A percentile compares a stretch with the other conserved stretches of the same genome.
Evolutionary conservation across 2,329 filamentous ascomycete genomes (phyloP).

Genomic region (Bipolaris sorokiniana): DNA sequence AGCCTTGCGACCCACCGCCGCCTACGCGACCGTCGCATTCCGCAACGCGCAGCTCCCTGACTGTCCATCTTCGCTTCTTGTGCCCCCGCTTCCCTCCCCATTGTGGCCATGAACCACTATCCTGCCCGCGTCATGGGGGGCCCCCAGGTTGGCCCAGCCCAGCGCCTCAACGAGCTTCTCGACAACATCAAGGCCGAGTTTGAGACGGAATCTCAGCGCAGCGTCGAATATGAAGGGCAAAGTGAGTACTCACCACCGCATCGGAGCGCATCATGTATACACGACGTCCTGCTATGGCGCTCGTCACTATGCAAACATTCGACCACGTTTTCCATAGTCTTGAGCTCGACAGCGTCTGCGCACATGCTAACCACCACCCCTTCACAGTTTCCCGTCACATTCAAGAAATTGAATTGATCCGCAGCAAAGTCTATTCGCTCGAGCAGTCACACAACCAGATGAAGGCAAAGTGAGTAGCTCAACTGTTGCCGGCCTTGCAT

Average conservation of each 20-base stretch:
- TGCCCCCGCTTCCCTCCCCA: constrained; percentile 1
- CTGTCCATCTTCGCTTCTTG: background rate
- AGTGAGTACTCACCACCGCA: constrained; percentile 66
- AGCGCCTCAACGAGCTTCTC: constrained; percentile 86
- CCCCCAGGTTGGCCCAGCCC: constrained; percentile 62
- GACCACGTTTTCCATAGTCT: background rate
- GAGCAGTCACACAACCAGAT: constrained; percentile 87
- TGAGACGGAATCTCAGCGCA: constrained; percentile 79
- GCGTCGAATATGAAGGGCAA: constrained; percentile 89
- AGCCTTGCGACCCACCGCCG: constrained; percentile 26
- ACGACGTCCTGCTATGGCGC: background rate
- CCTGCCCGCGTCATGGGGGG: constrained; percentile 82
- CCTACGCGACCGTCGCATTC: constrained; percentile 27
- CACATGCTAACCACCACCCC: constrained; percentile 6
- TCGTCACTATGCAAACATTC: constrained; percentile 1
- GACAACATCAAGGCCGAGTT: constrained; percentile 92
- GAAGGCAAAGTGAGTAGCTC: constrained; percentile 79
- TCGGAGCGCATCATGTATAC: background rate
- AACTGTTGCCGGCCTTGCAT: background rate
- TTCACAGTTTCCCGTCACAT: constrained; percentile 74
- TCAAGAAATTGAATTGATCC: constrained; percentile 92
- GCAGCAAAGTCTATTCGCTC: constrained; percentile 90
- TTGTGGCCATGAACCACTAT: constrained; percentile 69
- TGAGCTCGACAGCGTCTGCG: background rate
- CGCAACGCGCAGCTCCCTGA: constrained; percentile 6